These are phyloP conservation scores for Aspergillus glaucus DNA, from an alignment of 2,329 filamentous ascomycete genomes.

Conservation along the genomic window DNA sequence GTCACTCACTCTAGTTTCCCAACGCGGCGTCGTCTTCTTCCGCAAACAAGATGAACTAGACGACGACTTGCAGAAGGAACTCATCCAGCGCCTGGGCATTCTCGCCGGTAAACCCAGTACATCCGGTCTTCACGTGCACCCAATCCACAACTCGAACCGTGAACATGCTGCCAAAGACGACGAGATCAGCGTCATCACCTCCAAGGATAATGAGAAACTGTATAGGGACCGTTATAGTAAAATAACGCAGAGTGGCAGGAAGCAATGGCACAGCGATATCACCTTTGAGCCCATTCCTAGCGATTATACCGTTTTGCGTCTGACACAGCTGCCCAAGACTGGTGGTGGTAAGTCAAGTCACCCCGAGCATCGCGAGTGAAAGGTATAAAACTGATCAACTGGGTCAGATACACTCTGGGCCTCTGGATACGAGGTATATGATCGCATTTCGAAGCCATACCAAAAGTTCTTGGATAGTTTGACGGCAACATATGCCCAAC, in stretches of 20 bases:
- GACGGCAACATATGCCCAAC: conserved; percentile 31
- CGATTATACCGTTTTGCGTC: conserved; percentile 43
- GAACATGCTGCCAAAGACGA: conserved; percentile 43
- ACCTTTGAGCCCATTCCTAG: conserved; percentile 44
- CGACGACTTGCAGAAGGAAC: conserved; percentile 47
- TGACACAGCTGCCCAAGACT: conserved; percentile 38
- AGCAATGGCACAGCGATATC: conserved; percentile 46
- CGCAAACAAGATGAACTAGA: conserved; percentile 45
- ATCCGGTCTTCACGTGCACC: conserved; percentile 43
- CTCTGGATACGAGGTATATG: conserved; percentile 38
- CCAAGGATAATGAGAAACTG: conserved; percentile 32
- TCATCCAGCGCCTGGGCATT: conserved; percentile 45
- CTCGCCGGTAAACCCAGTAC: conserved; percentile 43
- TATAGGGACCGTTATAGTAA: conserved; percentile 29
- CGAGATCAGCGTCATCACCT: conserved; percentile 47
- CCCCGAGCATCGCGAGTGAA: neutral
- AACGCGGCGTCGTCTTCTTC: conserved; percentile 51
- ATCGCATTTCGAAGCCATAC: conserved; percentile 35
- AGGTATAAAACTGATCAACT: neutral
- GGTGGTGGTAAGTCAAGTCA: conserved; percentile 30
- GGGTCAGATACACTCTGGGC: conserved; percentile 38
- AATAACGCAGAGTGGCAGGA: conserved; percentile 23
- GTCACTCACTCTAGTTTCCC: conserved; percentile 36
- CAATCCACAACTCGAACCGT: conserved; percentile 43
- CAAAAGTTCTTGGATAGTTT: conserved; percentile 35